These are phyloP conservation scores for Cucurbita maxima DNA, from an alignment of 306 rosid species.

Conservation along the genomic window DNA sequence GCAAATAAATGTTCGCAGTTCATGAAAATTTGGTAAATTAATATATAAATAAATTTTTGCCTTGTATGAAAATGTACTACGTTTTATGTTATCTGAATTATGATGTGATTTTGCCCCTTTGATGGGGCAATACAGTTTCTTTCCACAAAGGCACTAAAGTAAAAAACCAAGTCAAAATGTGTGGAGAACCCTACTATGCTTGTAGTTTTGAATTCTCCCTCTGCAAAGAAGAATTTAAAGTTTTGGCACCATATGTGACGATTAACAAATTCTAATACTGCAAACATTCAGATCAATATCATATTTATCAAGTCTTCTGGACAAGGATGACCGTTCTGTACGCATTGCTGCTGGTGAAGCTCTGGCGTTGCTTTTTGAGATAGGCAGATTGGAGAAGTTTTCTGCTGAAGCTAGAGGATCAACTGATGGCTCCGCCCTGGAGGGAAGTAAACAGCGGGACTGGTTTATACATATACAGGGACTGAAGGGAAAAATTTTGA, in stretches of 20 bases:
- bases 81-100: not conserved
- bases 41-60: not conserved
- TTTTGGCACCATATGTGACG: not conserved
- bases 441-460: slow-evolving; percentile 40
- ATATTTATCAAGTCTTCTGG: slow-evolving; percentile 67
- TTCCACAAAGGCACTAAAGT: not conserved
- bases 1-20: not conserved
- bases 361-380: slow-evolving; percentile 72
- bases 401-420: slow-evolving; percentile 27
- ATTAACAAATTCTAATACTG: not conserved
- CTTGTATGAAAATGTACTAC: not conserved
- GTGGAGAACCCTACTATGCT: not conserved
- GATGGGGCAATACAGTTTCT: not conserved
- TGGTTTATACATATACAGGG: slow-evolving; percentile 52
- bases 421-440: slow-evolving; percentile 24
- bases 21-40: not conserved
- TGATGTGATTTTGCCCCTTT: not conserved
- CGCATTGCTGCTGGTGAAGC: slow-evolving; percentile 97
- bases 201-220: not conserved
- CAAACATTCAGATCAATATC: slow-evolving; percentile 50
- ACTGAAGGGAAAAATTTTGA: slow-evolving; percentile 58
- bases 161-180: not conserved
- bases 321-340: slow-evolving; percentile 78
- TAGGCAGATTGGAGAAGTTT: slow-evolving; percentile 50
- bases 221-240: not conserved